phyloP scores from a whole-genome alignment of 2,329 filamentous ascomycete species.

The Trichoderma harzianum region DNA sequence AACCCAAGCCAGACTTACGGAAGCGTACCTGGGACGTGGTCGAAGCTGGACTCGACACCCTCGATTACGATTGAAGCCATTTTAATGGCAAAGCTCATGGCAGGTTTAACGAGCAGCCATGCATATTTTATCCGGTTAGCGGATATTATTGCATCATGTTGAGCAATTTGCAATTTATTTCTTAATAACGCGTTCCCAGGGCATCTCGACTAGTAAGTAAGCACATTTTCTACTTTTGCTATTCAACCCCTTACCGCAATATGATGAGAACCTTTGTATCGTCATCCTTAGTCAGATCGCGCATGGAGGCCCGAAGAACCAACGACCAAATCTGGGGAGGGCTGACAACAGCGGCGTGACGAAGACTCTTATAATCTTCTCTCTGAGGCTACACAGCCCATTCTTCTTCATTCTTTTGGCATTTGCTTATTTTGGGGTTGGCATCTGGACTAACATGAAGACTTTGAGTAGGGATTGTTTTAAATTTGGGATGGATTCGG shows the following conservation, averaged over 20 bases:
- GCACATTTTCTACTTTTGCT: background rate
- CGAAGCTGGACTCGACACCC: slow-evolving; percentile 55
- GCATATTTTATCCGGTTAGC: background rate
- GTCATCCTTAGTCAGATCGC: slow-evolving; percentile 93
- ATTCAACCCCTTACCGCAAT: slow-evolving; percentile 3
- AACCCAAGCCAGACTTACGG: slow-evolving; percentile 58
- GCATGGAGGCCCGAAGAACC: slow-evolving; percentile 32
- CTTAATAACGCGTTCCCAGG: too few relatives aligned
- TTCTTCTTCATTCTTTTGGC: background rate
- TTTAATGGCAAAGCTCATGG: background rate
- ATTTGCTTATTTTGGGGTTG: background rate
- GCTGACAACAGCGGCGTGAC: slow-evolving; percentile 40
- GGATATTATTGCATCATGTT: background rate
- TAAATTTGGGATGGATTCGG: background rate
- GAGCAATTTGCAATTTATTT: background rate
- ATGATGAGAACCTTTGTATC: slow-evolving; percentile 88
- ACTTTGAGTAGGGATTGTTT: background rate
- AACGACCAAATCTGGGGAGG: slow-evolving; percentile 32
- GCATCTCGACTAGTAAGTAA: background rate
- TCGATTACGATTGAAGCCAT: slow-evolving; percentile 56
- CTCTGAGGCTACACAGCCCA: slow-evolving; percentile 40
- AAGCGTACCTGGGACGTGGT: slow-evolving; percentile 68
- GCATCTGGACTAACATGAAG: background rate
- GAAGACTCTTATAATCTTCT: slow-evolving; percentile 51
- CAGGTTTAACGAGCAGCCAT: background rate